Percentiles rank a stretch among this genome's conserved stretches.
These are phyloP conservation scores for Akanthomyces uredinophilus DNA, from an alignment of 2,329 filamentous ascomycete genomes.

Conservation along the genomic window DNA sequence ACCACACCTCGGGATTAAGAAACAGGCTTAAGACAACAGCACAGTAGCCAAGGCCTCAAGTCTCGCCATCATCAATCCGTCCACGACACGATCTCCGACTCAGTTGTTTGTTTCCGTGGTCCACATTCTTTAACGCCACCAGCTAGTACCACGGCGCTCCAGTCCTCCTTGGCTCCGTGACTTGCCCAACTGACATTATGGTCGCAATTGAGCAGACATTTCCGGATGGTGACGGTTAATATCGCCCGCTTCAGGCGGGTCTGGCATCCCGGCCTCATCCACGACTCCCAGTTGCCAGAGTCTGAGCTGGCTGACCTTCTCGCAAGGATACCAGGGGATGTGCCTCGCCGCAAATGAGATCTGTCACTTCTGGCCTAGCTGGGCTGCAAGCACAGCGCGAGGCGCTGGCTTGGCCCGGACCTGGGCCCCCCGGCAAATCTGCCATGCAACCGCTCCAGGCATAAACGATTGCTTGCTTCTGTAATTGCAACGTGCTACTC, in stretches of 20 bases:
- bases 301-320: background rate
- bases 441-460: background rate
- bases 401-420: constrained; percentile 5
- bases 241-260: constrained; percentile 18
- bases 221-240: constrained; percentile 14
- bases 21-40: background rate
- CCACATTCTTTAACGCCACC: background rate
- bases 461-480: constrained; percentile 1
- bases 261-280: constrained; percentile 23
- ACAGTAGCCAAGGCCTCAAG: background rate
- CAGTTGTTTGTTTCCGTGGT: background rate
- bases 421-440: background rate
- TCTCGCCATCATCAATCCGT: background rate
- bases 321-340: constrained; percentile 16
- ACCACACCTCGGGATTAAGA: background rate
- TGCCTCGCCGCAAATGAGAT: constrained; percentile 23
- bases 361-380: constrained; percentile 18
- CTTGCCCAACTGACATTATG: too few relatives aligned
- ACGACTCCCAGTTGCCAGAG: constrained; percentile 2
- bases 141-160: background rate
- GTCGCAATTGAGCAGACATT: background rate
- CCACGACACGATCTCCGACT: background rate
- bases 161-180: background rate
- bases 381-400: background rate
- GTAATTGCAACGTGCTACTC: background rate